phyloP scores from a whole-genome alignment of 2,329 filamentous ascomycete genomes.

The Colletotrichum kahawae region DNA sequence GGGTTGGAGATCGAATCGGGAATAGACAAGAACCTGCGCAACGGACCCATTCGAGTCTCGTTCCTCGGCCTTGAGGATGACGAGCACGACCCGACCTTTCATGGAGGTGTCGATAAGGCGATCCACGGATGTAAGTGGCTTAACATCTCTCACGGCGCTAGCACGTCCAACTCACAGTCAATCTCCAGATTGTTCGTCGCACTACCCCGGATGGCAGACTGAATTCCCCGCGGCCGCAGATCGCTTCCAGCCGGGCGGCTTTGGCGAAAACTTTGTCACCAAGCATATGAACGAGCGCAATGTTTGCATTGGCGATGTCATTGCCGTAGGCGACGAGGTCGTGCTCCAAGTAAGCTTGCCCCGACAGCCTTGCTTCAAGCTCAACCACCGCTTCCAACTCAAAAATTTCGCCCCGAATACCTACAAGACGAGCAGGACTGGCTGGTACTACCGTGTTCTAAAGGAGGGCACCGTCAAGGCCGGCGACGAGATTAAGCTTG shows the following conservation, averaged over 20 bases:
- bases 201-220: constrained; percentile 60
- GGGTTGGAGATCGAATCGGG: constrained; percentile 57
- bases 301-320: constrained; percentile 68
- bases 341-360: constrained; percentile 65
- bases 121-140: constrained; percentile 58
- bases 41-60: constrained; percentile 49
- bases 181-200: constrained; percentile 58
- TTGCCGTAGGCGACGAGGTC: constrained; percentile 55
- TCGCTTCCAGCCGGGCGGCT: constrained; percentile 61
- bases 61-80: constrained; percentile 60
- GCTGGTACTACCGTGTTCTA: constrained; percentile 71
- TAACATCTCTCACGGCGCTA: neutral
- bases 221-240: constrained; percentile 57
- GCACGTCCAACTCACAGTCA: neutral
- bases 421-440: constrained; percentile 62
- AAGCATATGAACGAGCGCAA: constrained; percentile 66
- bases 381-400: constrained; percentile 70
- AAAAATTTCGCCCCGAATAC: constrained; percentile 66
- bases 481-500: constrained; percentile 61
- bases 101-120: constrained; percentile 68
- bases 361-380: constrained; percentile 70
- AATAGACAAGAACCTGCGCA: constrained; percentile 57
- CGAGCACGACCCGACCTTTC: constrained; percentile 66
- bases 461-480: constrained; percentile 56
- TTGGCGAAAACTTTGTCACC: constrained; percentile 69